Evolutionary conservation across 2,329 filamentous ascomycete species (phyloP), one percentile per base, ranked within the genome.

Genomic region (Ceratocystis huliohia): DNA sequence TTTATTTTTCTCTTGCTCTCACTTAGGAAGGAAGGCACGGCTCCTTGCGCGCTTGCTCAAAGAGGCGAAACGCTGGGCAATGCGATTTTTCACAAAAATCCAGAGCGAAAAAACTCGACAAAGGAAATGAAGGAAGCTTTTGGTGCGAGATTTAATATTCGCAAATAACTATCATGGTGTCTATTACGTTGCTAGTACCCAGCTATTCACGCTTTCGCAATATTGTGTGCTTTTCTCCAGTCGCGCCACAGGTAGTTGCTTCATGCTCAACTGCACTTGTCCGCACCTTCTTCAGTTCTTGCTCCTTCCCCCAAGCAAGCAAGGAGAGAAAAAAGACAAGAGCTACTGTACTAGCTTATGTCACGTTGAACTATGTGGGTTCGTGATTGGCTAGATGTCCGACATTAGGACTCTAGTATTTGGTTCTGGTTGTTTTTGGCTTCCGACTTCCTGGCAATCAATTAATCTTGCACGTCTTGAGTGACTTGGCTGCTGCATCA

Each of bases 1-100:
- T 59, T 59, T 59, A 59, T 59, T 59, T 53, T 53, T 53, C 48
- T 53, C 20, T 22, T 53, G 48, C 48, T 53, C 48, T 53, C 22
- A 59, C 53, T 59, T 59, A 30, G 56, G 56, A 59, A 59, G 56
- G 56, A 59, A 59, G 56, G 56, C 56, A 59, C 56, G 56, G 56
- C 56, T 59, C 56, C 56, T 59, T 59, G 56, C 56, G 56, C 56
- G 56, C 56, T 37, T 59, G 56, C 56, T 59, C 25, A 59, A 59
- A 37, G 56, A 59, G 56, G 56, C 56, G 56, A 59, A 20, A 37
- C 56, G 56, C 56, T 59, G 33, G 33, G 33, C 37, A 20, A 59
- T 59, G 56, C 56, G 30, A 59, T 17, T 59, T 59, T 57, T 57
- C 56, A 20, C 17, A 25, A 59, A 59, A 59, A 37, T 59, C 15